These are phyloP conservation scores for Neonectria faginata DNA, from an alignment of 2,329 filamentous ascomycete species.

Conservation along the genomic window DNA sequence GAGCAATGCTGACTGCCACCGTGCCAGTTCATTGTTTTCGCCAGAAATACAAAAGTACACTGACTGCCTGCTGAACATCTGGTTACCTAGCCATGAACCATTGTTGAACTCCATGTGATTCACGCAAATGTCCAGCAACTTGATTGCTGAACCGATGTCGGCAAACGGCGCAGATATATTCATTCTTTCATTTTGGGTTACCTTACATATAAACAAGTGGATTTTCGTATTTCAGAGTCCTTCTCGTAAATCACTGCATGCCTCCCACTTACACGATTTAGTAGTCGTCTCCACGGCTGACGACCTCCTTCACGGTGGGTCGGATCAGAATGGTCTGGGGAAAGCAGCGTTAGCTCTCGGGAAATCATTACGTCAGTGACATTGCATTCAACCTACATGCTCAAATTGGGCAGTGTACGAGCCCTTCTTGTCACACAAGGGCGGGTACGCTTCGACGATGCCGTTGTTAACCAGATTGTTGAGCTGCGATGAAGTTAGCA, in stretches of 20 bases:
- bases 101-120: background rate
- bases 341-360: slow-evolving; percentile 24
- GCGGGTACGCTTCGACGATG: slow-evolving; percentile 91
- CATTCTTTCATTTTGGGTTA: slow-evolving; percentile 13
- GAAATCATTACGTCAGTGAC: background rate
- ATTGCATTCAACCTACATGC: slow-evolving; percentile 73
- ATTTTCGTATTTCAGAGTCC: slow-evolving; percentile 47
- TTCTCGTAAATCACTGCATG: slow-evolving; percentile 33
- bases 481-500: slow-evolving; percentile 62
- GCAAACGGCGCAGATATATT: slow-evolving; percentile 1
- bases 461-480: slow-evolving; percentile 86
- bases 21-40: background rate
- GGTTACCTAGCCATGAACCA: no score
- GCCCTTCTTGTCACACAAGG: slow-evolving; percentile 90
- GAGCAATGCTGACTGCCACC: no score
- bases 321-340: slow-evolving; percentile 78
- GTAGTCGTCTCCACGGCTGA: slow-evolving; percentile 88
- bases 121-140: background rate
- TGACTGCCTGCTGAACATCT: no score
- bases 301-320: slow-evolving; percentile 86
- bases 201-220: slow-evolving; percentile 36
- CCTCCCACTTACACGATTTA: slow-evolving; percentile 54
- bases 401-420: slow-evolving; percentile 95
- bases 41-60: background rate
- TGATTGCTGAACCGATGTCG: background rate